Evolutionary conservation across 1,284 basidiomycete species (phyloP).

Genomic region (Cutaneotrichosporon spelunceum): DNA sequence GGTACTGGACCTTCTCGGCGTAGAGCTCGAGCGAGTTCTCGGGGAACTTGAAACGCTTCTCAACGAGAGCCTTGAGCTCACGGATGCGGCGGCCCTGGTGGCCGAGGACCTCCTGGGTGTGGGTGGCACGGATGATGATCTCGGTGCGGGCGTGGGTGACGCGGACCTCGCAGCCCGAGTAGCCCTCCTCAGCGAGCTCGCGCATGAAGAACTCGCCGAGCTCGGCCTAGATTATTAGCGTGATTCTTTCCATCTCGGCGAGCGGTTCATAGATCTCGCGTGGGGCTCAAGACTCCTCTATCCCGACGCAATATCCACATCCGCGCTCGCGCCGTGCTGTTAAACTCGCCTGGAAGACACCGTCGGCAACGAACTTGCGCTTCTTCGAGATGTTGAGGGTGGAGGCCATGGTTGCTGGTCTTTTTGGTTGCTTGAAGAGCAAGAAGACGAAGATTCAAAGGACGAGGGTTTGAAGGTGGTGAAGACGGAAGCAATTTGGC

Average conservation of each 20-base stretch:
- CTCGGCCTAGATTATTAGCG: slow-evolving; percentile 87
- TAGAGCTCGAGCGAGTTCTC: slow-evolving; percentile 99
- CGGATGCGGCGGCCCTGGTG: slow-evolving; percentile 99
- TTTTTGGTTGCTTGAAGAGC: background rate
- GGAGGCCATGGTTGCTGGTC: slow-evolving; percentile 41
- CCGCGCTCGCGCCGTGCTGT: background rate
- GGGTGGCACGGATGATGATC: slow-evolving; percentile 99
- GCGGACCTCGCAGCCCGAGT: slow-evolving; percentile 99
- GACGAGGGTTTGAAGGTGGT: background rate
- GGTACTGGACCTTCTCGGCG: slow-evolving; percentile 99
- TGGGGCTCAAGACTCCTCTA: background rate
- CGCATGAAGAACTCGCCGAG: slow-evolving; percentile 98
- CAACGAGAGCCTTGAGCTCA: slow-evolving; percentile 96
- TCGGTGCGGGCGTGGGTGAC: slow-evolving; percentile 99
- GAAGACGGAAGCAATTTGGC: background rate
- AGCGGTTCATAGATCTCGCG: background rate
- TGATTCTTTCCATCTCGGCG: background rate
- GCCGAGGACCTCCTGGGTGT: slow-evolving; percentile 99
- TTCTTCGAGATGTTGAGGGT: slow-evolving; percentile 87
- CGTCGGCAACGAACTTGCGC: slow-evolving; percentile 95
- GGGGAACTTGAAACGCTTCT: slow-evolving; percentile 99
- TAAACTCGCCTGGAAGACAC: slow-evolving; percentile 72
- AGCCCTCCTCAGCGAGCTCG: slow-evolving; percentile 98
- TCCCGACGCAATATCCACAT: background rate
- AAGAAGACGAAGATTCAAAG: background rate